Percentiles rank a stretch among this genome's conserved stretches.
Conservation (phyloP, 164 flowering plant species). For the Nymphaea thermarum region DNA sequence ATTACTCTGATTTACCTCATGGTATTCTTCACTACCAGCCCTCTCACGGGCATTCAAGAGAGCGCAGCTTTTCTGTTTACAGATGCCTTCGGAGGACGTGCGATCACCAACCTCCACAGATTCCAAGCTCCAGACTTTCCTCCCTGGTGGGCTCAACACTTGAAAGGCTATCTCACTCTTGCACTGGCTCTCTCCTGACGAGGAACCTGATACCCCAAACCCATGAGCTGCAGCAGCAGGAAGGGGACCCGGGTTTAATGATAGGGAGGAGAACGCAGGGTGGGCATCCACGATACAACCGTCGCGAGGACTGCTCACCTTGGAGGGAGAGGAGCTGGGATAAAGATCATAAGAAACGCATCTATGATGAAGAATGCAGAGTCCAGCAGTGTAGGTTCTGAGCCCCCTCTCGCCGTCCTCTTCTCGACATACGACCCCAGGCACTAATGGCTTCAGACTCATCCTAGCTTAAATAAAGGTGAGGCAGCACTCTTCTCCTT, state of each 20-base stretch:
- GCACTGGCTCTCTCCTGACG: slow-evolving; percentile 4
- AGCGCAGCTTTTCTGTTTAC: slow-evolving; percentile 4
- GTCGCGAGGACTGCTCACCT: neutral
- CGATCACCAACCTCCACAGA: slow-evolving; percentile 2
- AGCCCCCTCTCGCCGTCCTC: slow-evolving; percentile 4
- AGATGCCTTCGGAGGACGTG: slow-evolving; percentile 2
- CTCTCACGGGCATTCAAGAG: slow-evolving; percentile 3
- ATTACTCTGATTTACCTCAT: neutral
- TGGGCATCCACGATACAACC: neutral
- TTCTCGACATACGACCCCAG: slow-evolving; percentile 3
- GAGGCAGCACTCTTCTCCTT: neutral
- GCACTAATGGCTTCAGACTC: slow-evolving; percentile 9
- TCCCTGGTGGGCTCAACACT: slow-evolving; percentile 4
- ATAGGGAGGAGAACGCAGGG: neutral
- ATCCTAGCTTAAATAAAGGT: neutral
- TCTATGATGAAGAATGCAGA: slow-evolving; percentile 3
- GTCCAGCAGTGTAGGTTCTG: slow-evolving; percentile 10
- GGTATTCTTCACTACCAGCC: slow-evolving; percentile 2
- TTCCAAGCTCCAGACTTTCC: slow-evolving; percentile 10
- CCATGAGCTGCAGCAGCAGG: slow-evolving; percentile 2
- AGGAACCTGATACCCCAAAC: slow-evolving; percentile 2
- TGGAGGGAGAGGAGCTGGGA: neutral
- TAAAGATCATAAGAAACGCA: slow-evolving; percentile 1
- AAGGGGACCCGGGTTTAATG: neutral
- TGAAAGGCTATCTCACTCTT: slow-evolving; percentile 10